Percentiles rank a stretch among this genome's conserved stretches.
These are phyloP conservation scores for Kurtzmaniella quercitrusa DNA, from an alignment of 1,139 yeast species.

Conservation along the genomic window DNA sequence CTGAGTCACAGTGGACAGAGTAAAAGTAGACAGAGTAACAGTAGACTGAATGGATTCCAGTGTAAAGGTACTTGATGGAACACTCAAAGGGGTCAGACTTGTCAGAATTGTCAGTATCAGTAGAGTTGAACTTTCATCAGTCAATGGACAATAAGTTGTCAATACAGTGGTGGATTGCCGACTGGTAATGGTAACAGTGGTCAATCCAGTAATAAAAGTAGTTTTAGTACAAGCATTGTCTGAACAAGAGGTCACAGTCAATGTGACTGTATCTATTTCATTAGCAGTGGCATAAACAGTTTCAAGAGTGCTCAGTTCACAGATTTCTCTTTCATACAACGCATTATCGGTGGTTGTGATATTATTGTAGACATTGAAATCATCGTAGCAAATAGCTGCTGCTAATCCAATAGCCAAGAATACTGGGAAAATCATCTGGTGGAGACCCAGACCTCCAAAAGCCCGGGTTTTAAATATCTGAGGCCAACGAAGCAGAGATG, in stretches of 20 bases:
- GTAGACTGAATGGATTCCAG: too few relatives aligned
- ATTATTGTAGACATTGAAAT: neutral
- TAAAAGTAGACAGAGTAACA: too few relatives aligned
- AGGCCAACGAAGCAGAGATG: too few relatives aligned
- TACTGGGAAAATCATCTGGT: too few relatives aligned
- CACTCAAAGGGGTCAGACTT: too few relatives aligned
- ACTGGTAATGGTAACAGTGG: constrained; percentile 10
- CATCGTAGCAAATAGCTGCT: neutral
- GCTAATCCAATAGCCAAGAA: neutral
- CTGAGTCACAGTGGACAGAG: too few relatives aligned
- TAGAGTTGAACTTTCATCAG: neutral
- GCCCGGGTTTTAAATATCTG: too few relatives aligned
- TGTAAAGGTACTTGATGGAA: neutral
- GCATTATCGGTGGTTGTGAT: too few relatives aligned
- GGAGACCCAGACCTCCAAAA: too few relatives aligned
- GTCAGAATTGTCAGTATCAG: too few relatives aligned
- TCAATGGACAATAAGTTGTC: constrained; percentile 13
- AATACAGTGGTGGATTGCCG: constrained; percentile 9
- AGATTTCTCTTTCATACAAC: neutral
- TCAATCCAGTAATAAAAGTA: constrained; percentile 7
- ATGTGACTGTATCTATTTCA: constrained; percentile 12
- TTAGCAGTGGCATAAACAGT: constrained; percentile 7
- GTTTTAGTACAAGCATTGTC: constrained; percentile 10
- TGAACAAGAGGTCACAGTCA: constrained; percentile 18
- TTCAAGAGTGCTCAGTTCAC: neutral